Evolutionary conservation across 139 green algal species (phyloP), one percentile per base, ranked within the genome.

Genomic region (Closterium sp.): DNA sequence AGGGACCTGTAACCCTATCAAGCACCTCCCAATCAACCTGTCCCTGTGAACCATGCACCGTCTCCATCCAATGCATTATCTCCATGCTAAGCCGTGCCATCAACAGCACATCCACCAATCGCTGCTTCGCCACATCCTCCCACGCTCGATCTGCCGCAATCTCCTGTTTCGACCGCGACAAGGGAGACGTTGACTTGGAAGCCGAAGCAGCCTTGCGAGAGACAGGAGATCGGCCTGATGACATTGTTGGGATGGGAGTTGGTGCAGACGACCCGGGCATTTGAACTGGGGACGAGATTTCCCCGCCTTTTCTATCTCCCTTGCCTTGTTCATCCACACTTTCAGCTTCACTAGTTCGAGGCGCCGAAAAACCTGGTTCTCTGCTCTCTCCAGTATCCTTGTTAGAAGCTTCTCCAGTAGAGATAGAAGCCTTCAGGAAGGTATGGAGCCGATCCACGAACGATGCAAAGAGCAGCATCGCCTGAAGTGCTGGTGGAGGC

Each of bases 391-490:
- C 28, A 4, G n/a, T n/a, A 27, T 29, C 84, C 28, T 91, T n/a
- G 38, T 32, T 94, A 22, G 30, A 92, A 6, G 24, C 22, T 30
- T 32, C 88, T 79, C 62, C 62, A 79, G 62, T 79, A 79, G 62
- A 79, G 62, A 3, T 79, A 79, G 62, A 79, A 79, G 62, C 62
- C 27, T 95, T 95, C 21, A 95, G 91, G 31, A 92, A 73, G 10
- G 30, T 73, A 13, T 95, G 92, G 21, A 95, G 86, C 88, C 94
- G 92, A 19, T 95, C 88, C 29, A 95, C 32, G 45, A 95, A 17
- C 1, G 92, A 93, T n/a, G 93, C 29, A 91, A 91, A 95, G 32
- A 94, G 90, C 32, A 95, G 34, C 89, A 91, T 91, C 22, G 89
- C 24, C 38, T 29, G 79, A 17, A 86, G 30, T 9, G 89, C 89